These are phyloP conservation scores for Aquilaria malaccensis DNA, from an alignment of 345 rosid species.

Conservation along the genomic window DNA sequence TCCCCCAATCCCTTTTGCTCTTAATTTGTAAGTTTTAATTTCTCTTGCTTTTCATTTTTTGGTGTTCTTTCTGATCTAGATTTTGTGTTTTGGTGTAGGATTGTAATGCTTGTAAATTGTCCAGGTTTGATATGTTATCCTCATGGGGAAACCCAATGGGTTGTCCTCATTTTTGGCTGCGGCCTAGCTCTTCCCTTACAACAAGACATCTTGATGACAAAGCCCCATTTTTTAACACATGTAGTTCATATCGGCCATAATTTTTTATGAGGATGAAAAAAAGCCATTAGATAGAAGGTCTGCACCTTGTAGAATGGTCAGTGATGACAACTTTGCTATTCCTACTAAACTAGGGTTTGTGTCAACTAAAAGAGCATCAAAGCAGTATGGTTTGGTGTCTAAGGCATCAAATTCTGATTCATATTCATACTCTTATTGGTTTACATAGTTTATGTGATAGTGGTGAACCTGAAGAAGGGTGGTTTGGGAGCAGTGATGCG, in stretches of 20 bases:
- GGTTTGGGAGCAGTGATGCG: conserved; percentile 65
- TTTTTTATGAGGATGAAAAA: conserved; percentile 74
- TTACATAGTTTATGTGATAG: conserved; percentile 89
- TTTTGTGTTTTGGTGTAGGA: conserved; percentile 20
- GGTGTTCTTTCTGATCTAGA: neutral
- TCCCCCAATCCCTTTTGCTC: conserved; percentile 88
- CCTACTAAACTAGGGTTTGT: conserved; percentile 33
- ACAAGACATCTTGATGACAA: conserved; percentile 68
- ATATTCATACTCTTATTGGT: conserved; percentile 63
- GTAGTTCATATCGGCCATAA: conserved; percentile 52
- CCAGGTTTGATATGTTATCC: conserved; percentile 40
- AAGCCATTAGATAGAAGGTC: conserved; percentile 71
- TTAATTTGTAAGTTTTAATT: conserved; percentile 59
- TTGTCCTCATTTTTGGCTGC: conserved; percentile 48
- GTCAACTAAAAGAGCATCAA: conserved; percentile 25
- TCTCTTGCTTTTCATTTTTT: neutral
- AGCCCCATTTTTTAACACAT: conserved; percentile 50
- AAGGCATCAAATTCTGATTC: conserved; percentile 16
- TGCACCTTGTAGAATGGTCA: conserved; percentile 45
- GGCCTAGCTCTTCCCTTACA: conserved; percentile 60
- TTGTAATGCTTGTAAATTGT: conserved; percentile 44
- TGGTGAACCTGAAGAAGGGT: conserved; percentile 78
- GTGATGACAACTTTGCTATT: conserved; percentile 49
- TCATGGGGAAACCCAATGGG: conserved; percentile 55
- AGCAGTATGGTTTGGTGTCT: conserved; percentile 23